Evolutionary conservation across 306 rosid species (phyloP).

Genomic region (Dryas drummondii): DNA sequence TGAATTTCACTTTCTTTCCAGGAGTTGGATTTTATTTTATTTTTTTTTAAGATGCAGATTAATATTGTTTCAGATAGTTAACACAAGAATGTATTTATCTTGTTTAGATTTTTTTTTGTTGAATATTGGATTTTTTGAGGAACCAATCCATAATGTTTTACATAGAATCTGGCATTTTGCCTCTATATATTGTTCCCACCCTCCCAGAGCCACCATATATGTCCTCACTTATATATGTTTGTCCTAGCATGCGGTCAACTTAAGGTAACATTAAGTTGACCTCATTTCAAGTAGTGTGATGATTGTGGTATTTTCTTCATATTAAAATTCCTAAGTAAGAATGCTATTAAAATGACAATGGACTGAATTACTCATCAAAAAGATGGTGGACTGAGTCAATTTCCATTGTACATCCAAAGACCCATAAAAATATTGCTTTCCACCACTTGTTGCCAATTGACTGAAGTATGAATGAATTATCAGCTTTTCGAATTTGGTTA

Average conservation of each 20-base stretch:
- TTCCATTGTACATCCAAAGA: neutral
- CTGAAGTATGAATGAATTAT: neutral
- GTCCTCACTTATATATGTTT: neutral
- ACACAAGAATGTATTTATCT: neutral
- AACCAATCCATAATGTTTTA: conserved; percentile 4
- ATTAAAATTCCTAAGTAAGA: neutral
- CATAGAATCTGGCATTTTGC: neutral
- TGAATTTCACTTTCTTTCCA: neutral
- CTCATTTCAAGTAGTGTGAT: neutral
- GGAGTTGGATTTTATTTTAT: neutral
- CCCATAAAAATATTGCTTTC: neutral
- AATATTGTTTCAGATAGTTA: neutral
- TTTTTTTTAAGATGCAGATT: neutral
- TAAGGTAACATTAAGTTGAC: neutral
- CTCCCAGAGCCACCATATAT: neutral
- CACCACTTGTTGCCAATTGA: neutral
- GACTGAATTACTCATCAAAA: neutral
- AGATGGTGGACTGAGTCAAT: neutral
- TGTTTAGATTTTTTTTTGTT: neutral
- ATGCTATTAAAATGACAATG: neutral
- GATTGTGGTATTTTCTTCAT: neutral
- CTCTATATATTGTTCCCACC: neutral
- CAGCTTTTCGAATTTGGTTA: neutral
- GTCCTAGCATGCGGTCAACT: neutral
- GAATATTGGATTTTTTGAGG: neutral